Percentiles rank a stretch among this genome's conserved stretches.
phyloP scores from a whole-genome alignment of 371 early-diverging fungal genomes.

The Lichtheimia corymbifera region DNA sequence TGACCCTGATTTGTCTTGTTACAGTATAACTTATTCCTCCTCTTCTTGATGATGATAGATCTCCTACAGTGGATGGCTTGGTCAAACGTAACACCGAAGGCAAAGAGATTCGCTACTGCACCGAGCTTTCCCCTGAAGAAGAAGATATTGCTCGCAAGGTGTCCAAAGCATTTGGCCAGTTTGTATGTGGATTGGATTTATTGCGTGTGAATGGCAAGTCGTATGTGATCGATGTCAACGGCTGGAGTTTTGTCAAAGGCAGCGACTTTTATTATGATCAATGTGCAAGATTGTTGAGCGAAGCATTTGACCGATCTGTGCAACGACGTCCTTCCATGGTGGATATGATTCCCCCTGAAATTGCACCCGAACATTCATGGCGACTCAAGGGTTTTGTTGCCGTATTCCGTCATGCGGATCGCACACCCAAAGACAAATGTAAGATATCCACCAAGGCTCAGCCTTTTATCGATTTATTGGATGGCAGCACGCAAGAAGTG shows the following conservation, averaged over 20 bases:
- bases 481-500: conserved; percentile 74
- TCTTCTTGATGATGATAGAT: conserved; percentile 51
- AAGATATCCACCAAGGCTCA: conserved; percentile 74
- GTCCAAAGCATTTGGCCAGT: conserved; percentile 85
- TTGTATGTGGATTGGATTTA: conserved; percentile 96
- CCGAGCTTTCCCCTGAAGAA: conserved; percentile 82
- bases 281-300: conserved; percentile 76
- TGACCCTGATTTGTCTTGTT: background rate
- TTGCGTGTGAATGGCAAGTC: conserved; percentile 84
- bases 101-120: conserved; percentile 94
- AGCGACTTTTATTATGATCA: conserved; percentile 92
- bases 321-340: conserved; percentile 59
- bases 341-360: conserved; percentile 59
- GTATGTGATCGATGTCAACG: conserved; percentile 98
- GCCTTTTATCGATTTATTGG: conserved; percentile 71
- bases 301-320: conserved; percentile 45
- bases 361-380: conserved; percentile 87
- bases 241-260: conserved; percentile 99
- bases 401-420: conserved; percentile 94
- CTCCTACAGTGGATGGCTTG: conserved; percentile 97
- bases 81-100: conserved; percentile 96
- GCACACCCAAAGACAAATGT: conserved; percentile 97
- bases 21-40: background rate
- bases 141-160: conserved; percentile 81
- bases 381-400: conserved; percentile 89